Conservation (phyloP, 108 stramenopile species). For the Nitzschia inconspicua region DNA sequence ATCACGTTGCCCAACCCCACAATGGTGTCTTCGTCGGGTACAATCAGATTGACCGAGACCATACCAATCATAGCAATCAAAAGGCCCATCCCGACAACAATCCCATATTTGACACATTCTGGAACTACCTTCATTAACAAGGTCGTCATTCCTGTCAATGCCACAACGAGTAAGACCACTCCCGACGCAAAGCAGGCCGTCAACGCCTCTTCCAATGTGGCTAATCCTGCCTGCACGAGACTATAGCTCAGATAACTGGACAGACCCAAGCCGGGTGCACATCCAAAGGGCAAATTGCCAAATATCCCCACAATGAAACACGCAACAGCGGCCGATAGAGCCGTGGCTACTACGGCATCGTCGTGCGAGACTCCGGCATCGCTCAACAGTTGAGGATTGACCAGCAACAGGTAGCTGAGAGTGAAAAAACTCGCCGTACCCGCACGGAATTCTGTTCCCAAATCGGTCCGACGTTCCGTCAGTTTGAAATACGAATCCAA, state of each 20-base stretch:
- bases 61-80: conserved; percentile 56
- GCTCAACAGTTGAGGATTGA: conserved; percentile 59
- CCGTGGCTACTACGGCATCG: conserved; percentile 51
- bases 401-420: conserved; percentile 50
- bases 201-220: conserved; percentile 28
- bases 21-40: conserved; percentile 38
- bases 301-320: conserved; percentile 45
- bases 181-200: conserved; percentile 36
- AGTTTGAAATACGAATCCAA: conserved; percentile 32
- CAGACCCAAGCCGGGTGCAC: conserved; percentile 58
- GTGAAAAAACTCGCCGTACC: conserved; percentile 56
- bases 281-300: conserved; percentile 59
- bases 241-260: conserved; percentile 53
- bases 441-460: conserved; percentile 47
- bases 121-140: conserved; percentile 30
- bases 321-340: conserved; percentile 33
- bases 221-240: conserved; percentile 34
- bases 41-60: conserved; percentile 43
- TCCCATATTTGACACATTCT: conserved; percentile 41
- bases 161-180: conserved; percentile 17
- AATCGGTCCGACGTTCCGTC: conserved; percentile 30
- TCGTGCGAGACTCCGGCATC: conserved; percentile 37
- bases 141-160: conserved; percentile 26
- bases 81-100: conserved; percentile 65
- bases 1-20: conserved; percentile 44